Percentiles rank a stretch among this genome's conserved stretches.
Evolutionary conservation across 257 asterid species (phyloP).

Genomic region (Nicotiana obtusifolia): DNA sequence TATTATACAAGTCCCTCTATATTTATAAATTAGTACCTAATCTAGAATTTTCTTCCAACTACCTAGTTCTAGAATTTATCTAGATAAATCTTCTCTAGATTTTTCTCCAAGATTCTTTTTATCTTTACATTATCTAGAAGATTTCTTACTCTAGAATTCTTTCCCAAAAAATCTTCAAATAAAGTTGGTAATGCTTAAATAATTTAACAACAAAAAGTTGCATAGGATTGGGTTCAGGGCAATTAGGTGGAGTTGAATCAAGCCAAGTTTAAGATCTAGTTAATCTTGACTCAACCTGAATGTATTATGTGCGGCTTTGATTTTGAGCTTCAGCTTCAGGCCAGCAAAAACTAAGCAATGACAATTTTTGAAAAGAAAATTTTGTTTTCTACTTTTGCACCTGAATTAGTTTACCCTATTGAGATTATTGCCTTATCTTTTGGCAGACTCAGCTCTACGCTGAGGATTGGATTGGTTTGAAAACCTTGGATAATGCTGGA

Average conservation of each 20-base stretch:
- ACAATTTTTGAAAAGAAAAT: not conserved
- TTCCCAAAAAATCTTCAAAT: no score
- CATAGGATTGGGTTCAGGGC: not conserved
- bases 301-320: not conserved
- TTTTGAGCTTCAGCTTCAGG: not conserved
- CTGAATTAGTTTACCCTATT: not conserved
- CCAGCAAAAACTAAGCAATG: no score
- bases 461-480: constrained; percentile 92
- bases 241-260: not conserved
- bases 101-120: no score
- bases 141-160: no score
- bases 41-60: no score
- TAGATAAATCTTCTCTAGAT: no score
- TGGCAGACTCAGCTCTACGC: constrained; percentile 24
- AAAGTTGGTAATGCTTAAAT: no score
- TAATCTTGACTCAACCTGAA: not conserved
- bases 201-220: no score
- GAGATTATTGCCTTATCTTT: not conserved
- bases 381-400: not conserved
- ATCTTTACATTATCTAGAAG: no score
- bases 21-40: no score
- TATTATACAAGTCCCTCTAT: no score
- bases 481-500: constrained; percentile 59
- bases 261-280: not conserved
- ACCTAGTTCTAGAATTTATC: no score